These are phyloP conservation scores for Haplosporangium gracile DNA, from an alignment of 192 early-diverging fungal species.

Conservation along the genomic window DNA sequence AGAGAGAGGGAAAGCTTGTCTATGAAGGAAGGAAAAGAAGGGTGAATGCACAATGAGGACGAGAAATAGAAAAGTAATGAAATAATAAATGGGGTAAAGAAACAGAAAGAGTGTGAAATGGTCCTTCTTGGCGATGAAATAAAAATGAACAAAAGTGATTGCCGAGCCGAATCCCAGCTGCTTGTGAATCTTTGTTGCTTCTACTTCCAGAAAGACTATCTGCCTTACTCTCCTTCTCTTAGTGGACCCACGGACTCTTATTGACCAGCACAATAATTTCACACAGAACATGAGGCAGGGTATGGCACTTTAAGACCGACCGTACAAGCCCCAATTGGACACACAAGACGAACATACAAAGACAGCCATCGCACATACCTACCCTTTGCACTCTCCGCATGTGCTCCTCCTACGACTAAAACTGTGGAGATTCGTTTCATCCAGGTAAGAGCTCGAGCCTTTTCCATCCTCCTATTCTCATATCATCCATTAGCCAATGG, in stretches of 20 bases:
- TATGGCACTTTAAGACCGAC: too few species aligned
- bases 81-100: slow-evolving; percentile 3
- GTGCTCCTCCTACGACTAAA: not conserved
- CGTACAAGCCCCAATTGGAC: not conserved
- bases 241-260: too few species aligned
- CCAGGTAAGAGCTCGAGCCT: not conserved
- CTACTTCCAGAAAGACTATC: too few species aligned
- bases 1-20: not conserved
- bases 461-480: not conserved
- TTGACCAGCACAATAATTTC: too few species aligned
- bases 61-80: not conserved
- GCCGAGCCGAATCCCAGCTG: slow-evolving; percentile 6
- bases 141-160: not conserved
- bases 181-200: not conserved
- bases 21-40: not conserved
- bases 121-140: not conserved
- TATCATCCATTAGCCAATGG: not conserved
- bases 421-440: not conserved
- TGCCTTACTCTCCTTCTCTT: too few species aligned
- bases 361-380: not conserved
- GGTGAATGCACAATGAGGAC: not conserved
- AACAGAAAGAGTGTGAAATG: not conserved
- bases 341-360: not conserved
- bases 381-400: not conserved
- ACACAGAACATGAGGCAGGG: too few species aligned